Evolutionary conservation across 2,329 filamentous ascomycete species (phyloP).

Genomic region (Phaeophleospora eucalypticola): DNA sequence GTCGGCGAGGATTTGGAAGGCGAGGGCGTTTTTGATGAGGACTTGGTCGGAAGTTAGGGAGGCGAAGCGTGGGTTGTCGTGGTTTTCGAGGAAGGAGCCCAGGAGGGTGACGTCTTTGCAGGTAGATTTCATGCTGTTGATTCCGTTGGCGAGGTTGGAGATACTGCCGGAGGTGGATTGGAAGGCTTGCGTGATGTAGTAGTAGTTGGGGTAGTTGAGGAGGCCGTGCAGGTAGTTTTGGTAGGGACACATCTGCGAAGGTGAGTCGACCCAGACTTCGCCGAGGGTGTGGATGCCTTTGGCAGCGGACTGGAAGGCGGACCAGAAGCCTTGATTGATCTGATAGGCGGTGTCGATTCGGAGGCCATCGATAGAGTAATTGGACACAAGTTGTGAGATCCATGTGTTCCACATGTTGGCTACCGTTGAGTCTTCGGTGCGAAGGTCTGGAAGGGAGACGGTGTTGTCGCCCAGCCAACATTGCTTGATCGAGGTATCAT

Average conservation of each 20-base stretch:
- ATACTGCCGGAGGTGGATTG: slow-evolving; percentile 34
- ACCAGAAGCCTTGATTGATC: slow-evolving; percentile 39
- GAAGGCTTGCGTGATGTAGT: slow-evolving; percentile 34
- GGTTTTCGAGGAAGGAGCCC: slow-evolving; percentile 36
- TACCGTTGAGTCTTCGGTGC: slow-evolving; percentile 51
- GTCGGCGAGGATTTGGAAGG: slow-evolving; percentile 55
- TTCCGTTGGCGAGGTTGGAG: slow-evolving; percentile 32
- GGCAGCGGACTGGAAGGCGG: slow-evolving; percentile 32
- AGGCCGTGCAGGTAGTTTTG: slow-evolving; percentile 41
- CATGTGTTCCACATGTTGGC: slow-evolving; percentile 52
- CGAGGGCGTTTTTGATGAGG: slow-evolving; percentile 57
- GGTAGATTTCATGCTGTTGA: slow-evolving; percentile 24
- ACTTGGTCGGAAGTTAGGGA: slow-evolving; percentile 49
- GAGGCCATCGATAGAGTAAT: slow-evolving; percentile 56
- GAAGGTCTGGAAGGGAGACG: slow-evolving; percentile 56
- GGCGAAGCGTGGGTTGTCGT: slow-evolving; percentile 37
- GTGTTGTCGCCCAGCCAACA: slow-evolving; percentile 54
- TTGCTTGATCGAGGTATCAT: slow-evolving; percentile 34
- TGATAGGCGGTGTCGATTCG: slow-evolving; percentile 48
- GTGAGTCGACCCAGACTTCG: slow-evolving; percentile 40
- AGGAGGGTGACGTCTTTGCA: slow-evolving; percentile 37
- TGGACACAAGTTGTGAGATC: slow-evolving; percentile 55
- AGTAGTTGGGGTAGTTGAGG: slow-evolving; percentile 45
- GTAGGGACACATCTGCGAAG: slow-evolving; percentile 36
- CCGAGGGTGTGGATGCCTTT: slow-evolving; percentile 38